A percentile compares a stretch with the other conserved stretches of the same genome.
These are phyloP conservation scores for Boletus patriciae DNA, from an alignment of 768 basidiomycete species.

Conservation along the genomic window DNA sequence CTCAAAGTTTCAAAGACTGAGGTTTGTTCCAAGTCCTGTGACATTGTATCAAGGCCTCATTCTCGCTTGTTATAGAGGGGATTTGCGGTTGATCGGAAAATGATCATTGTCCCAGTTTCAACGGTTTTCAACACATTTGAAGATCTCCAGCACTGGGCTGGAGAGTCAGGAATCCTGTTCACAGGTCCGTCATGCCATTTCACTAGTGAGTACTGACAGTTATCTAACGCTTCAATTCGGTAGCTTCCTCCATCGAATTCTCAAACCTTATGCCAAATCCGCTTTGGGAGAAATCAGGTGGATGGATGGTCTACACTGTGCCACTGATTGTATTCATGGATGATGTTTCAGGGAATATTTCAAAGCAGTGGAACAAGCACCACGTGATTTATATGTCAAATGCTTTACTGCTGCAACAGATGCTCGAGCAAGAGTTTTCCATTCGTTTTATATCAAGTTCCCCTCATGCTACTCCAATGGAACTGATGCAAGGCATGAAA, in stretches of 20 bases:
- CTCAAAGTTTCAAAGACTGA: conserved; percentile 3
- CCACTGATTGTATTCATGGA: conserved; percentile 37
- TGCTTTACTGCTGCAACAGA: conserved; percentile 26
- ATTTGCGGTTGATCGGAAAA: conserved; percentile 8
- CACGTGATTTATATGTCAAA: conserved; percentile 36
- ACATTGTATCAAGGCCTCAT: too few relatives aligned
- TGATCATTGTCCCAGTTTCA: not conserved
- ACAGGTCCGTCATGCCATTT: too few relatives aligned
- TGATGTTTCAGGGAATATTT: conserved; percentile 37
- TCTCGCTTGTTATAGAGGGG: too few relatives aligned
- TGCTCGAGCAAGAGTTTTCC: conserved; percentile 34
- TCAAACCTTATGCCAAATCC: conserved; percentile 25
- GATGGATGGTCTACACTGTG: conserved; percentile 20
- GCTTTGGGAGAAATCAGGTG: conserved; percentile 9
- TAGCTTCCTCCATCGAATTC: conserved; percentile 2
- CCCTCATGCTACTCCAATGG: conserved; percentile 36
- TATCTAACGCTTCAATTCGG: not conserved
- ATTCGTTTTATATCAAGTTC: conserved; percentile 33
- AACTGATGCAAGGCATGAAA: conserved; percentile 32
- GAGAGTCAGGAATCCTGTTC: not conserved
- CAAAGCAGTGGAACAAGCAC: conserved; percentile 42
- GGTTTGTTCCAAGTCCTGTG: too few relatives aligned
- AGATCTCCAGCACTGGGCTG: conserved; percentile 7
- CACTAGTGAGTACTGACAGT: too few relatives aligned
- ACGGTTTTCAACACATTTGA: conserved; percentile 13